Conservation (phyloP, 495 filamentous ascomycete genomes). For the Podospora bellae-mahoneyi region DNA sequence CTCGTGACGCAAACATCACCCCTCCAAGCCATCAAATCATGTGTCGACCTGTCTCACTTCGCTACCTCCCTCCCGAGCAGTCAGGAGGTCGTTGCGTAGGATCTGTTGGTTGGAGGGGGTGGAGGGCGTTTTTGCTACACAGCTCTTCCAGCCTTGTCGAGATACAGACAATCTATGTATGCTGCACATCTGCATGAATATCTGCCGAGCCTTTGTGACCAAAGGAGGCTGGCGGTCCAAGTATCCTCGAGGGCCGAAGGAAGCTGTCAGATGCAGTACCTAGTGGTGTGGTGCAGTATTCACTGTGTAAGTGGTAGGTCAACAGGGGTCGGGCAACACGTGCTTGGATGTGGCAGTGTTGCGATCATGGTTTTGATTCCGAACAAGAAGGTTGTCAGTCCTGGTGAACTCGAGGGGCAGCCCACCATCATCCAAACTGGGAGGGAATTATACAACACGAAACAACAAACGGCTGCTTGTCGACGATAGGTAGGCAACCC, state of each 20-base stretch:
- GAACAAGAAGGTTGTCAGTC: not conserved
- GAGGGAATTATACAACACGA: not conserved
- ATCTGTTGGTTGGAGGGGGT: not conserved
- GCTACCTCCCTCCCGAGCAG: not conserved
- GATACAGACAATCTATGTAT: not conserved
- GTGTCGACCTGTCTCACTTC: conserved; percentile 12
- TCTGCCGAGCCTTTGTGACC: too few species aligned
- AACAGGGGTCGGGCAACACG: not conserved
- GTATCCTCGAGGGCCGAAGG: not conserved
- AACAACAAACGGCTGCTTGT: not conserved
- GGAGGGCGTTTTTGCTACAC: not conserved
- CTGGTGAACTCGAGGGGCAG: not conserved
- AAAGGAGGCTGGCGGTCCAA: not conserved
- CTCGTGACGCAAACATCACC: conserved; percentile 9
- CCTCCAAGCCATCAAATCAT: conserved; percentile 10
- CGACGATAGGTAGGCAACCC: not conserved
- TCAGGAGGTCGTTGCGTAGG: conserved; percentile 5
- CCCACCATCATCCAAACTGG: not conserved
- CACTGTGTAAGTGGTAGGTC: not conserved
- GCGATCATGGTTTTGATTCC: not conserved
- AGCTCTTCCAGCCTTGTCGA: not conserved
- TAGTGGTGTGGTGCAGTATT: not conserved
- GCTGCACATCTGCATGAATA: not conserved
- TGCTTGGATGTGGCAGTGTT: conserved; percentile 8
- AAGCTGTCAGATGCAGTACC: not conserved